phyloP scores from a whole-genome alignment of 345 rosid species.

The Turnera subulata region DNA sequence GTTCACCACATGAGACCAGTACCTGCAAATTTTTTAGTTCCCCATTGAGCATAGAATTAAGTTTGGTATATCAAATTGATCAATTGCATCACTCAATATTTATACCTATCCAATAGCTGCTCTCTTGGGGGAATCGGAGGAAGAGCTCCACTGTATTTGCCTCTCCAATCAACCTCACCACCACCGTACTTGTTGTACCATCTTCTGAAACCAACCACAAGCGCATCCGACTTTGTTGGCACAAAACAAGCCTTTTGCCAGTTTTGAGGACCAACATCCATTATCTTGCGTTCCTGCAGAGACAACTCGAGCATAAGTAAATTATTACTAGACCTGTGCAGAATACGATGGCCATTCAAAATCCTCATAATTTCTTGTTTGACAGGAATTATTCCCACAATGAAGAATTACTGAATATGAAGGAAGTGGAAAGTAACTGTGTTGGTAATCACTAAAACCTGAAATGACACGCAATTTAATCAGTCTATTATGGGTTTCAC shows the following conservation, averaged over 20 bases:
- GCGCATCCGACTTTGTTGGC: constrained; percentile 74
- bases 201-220: constrained; percentile 66
- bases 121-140: constrained; percentile 77
- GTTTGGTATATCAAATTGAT: neutral
- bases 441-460: too few relatives aligned
- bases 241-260: constrained; percentile 85
- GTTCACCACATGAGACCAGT: constrained; percentile 60
- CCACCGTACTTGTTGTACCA: constrained; percentile 71
- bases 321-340: too few relatives aligned
- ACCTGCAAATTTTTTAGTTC: neutral
- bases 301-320: too few relatives aligned
- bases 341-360: too few relatives aligned
- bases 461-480: too few relatives aligned
- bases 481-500: too few relatives aligned
- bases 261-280: constrained; percentile 60
- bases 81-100: neutral
- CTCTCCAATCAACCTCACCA: constrained; percentile 67
- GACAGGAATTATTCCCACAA: too few relatives aligned
- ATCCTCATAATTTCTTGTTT: too few relatives aligned
- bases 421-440: too few relatives aligned
- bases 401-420: too few relatives aligned
- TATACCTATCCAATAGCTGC: constrained; percentile 74
- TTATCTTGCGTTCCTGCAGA: constrained; percentile 70
- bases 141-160: constrained; percentile 54
- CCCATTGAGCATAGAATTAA: neutral